Base-by-base conservation (phyloP, 2,329 filamentous ascomycete species). In the Berkeleyomyces rouxiae region DNA sequence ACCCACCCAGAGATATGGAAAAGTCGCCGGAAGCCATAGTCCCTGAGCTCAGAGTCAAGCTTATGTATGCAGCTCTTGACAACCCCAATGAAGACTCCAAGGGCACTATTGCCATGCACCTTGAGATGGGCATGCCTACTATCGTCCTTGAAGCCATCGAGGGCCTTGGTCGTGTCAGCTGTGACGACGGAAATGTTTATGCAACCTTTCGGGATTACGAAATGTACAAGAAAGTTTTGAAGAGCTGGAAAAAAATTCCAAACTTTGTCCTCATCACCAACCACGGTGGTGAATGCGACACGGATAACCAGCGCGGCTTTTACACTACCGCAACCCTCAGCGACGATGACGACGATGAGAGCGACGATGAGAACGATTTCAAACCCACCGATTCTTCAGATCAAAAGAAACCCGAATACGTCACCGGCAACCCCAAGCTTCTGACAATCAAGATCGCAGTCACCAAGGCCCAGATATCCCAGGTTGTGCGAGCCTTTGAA, bases 231-330 rank as follows among this genome's bases (percentile, higher is more conserved):
- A 58, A 68, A 58, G 66, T 67, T 23, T 62, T 68, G 7, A 49
- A 58, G 16, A 51, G 65, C 53, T 69, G 68, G 68, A 49, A 60
- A 37, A 47, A 51, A 0, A 63, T 65, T 1, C 60, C 65, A 47
- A 64, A 64, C n/a, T 67, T 77, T 44, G 68, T 75, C 47, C 66
- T 77, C 59, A 70, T 77, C 65, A 77, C 75, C 11, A 76, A 75
- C 67, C 72, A 76, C 67, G 62, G 72, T 23, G 74, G 73, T 39
- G 70, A 74, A 63, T 76, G 75, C 64, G 73, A 76, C 63, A 66
- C 67, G n/a, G 69, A 72, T 61, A 67, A 71, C 31, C 73, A 76
- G 67, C 71, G 74, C 42, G 72, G 73, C 39, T 72, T 75, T 66
- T 75, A 75, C 66, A 61, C 72, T 5, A 71, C 71, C 33, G 67